These are phyloP conservation scores for Nigrospora osmanthi DNA, from an alignment of 2,329 filamentous ascomycete genomes.

Conservation along the genomic window DNA sequence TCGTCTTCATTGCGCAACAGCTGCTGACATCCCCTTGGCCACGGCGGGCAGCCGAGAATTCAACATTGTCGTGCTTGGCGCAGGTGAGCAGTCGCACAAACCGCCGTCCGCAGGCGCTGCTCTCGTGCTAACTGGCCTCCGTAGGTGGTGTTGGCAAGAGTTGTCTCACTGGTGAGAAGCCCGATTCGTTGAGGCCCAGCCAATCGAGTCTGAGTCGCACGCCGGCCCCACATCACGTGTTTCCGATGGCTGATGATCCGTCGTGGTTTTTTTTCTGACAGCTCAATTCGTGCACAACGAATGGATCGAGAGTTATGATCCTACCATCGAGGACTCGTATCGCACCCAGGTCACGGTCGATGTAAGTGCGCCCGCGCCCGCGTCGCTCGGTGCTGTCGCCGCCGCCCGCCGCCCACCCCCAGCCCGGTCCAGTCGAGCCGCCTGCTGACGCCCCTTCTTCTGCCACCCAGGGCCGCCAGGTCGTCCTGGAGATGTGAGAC, in stretches of 20 bases:
- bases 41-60: slow-evolving; percentile 57
- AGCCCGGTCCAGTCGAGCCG: no score
- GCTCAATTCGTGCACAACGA: slow-evolving; percentile 92
- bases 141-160: slow-evolving; percentile 86
- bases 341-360: slow-evolving; percentile 72
- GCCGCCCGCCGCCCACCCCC: no score
- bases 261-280: slow-evolving; percentile 26
- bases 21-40: slow-evolving; percentile 13
- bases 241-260: slow-evolving; percentile 9
- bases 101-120: not conserved
- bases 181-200: not conserved
- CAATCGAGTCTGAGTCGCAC: not conserved
- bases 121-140: slow-evolving; percentile 2
- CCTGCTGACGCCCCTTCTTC: no score
- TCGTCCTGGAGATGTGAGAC: slow-evolving; percentile 79
- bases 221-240: slow-evolving; percentile 6
- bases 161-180: slow-evolving; percentile 69
- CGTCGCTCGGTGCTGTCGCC: no score
- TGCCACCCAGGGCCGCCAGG: slow-evolving; percentile 64
- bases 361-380: slow-evolving; percentile 45
- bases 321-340: slow-evolving; percentile 73
- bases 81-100: slow-evolving; percentile 45
- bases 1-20: not conserved
- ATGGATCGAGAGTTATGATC: slow-evolving; percentile 84
- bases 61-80: slow-evolving; percentile 74